Evolutionary conservation across 768 basidiomycete species (phyloP), one percentile per base, ranked within the genome.

Genomic region (Termitomyces heimii): DNA sequence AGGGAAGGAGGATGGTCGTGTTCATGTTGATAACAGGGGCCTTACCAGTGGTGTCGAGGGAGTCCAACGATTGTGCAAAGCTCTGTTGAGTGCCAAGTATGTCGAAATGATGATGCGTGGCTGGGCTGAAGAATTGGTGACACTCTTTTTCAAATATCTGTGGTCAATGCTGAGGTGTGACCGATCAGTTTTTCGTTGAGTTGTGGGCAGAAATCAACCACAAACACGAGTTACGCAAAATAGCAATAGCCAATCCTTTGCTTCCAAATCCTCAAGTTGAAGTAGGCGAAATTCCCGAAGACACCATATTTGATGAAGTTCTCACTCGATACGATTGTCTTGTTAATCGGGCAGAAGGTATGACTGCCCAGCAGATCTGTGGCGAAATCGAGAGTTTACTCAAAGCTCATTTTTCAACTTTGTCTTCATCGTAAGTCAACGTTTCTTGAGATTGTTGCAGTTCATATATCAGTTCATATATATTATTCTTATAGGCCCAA

Each of bases 111-210:
- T 83, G 2, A 82, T 97, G 78, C 81, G 83, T 52, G 71, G 69
- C 5, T 98, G 95, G 95, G 88, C 88, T 26, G 96, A 99, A 70
- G 94, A 98, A 44, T 61, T 89, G 67, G 95, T 97, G 59, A 88
- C 59, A 35, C 51, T 34, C 42, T 12, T 56, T n/a, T 52, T 43
- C 39, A 54, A 12, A 22, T 28, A 16, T 31, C 26, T 46, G 45
- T 22, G 13, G 14, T 28, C 34, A 35, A 44, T 45, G 20, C n/a
- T 47, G 20, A 57, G 39, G 26, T 59, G 12, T 53, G 46, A 28
- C 7, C 32, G 24, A 35, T n/a, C 65, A 97, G 94, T 94, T 94
- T 72, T 98, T 96, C 76, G 74, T 99, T 16, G 92, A 97, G 68
- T 71, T 99, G 32, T 94, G 89, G 88, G 73, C 82, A 13, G 91